Conservation (phyloP, 129 eudicot genomes). For the Mikania micrantha region DNA sequence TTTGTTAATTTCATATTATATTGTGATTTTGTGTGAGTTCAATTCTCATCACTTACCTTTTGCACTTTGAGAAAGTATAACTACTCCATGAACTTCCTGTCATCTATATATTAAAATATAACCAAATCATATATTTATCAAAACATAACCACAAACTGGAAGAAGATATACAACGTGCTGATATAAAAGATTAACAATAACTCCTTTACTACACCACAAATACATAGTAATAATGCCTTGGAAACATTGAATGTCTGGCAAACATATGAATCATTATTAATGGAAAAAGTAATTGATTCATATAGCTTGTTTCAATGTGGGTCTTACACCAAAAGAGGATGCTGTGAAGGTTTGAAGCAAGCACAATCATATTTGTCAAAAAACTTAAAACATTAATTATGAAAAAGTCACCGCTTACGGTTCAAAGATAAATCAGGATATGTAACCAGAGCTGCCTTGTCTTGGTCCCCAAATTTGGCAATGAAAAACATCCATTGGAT, state of each 20-base stretch:
- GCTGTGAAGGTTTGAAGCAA: neutral
- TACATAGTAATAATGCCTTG: slow-evolving; percentile 87
- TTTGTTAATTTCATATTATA: too few species aligned
- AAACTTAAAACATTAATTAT: neutral
- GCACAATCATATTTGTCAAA: neutral
- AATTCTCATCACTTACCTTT: too few species aligned
- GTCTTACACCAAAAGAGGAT: too few species aligned
- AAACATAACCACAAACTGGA: too few species aligned
- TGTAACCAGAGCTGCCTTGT: slow-evolving; percentile 88
- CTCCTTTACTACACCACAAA: slow-evolving; percentile 71
- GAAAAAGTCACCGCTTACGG: slow-evolving; percentile 41
- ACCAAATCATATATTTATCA: too few species aligned
- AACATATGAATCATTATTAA: slow-evolving; percentile 7
- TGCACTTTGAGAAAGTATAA: too few species aligned
- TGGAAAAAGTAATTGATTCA: too few species aligned
- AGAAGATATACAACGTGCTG: slow-evolving; percentile 55
- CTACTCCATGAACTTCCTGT: too few species aligned
- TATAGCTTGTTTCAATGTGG: too few species aligned
- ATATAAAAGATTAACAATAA: slow-evolving; percentile 70
- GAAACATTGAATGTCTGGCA: slow-evolving; percentile 79
- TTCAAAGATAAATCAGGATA: slow-evolving; percentile 87
- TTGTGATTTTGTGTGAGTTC: too few species aligned
- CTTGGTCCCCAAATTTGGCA: slow-evolving; percentile 69
- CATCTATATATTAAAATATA: too few species aligned
- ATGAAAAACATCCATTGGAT: slow-evolving; percentile 63